phyloP scores from a whole-genome alignment of 768 basidiomycete species.

The Termitomyces eurrhizus region DNA sequence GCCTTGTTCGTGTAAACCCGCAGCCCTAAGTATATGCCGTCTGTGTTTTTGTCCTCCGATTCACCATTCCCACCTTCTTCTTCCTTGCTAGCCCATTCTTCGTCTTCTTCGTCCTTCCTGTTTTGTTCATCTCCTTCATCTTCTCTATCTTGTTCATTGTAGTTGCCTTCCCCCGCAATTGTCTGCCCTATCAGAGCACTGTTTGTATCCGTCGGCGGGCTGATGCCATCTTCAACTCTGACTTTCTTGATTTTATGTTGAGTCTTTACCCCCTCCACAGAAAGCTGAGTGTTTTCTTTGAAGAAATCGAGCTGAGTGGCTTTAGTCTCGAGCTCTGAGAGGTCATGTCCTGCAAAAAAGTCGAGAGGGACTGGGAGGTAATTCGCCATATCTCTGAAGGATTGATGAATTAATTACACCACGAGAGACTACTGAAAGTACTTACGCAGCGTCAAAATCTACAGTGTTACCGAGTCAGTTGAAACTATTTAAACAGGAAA shows the following conservation, averaged over 20 bases:
- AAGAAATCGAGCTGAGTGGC: constrained; percentile 6
- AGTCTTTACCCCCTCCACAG: background rate
- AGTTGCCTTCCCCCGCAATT: background rate
- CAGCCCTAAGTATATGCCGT: constrained; percentile 29
- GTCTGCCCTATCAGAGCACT: background rate
- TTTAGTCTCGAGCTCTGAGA: constrained; percentile 23
- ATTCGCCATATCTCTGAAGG: constrained; percentile 12
- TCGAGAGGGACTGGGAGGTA: constrained; percentile 24
- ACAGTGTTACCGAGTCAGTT: background rate
- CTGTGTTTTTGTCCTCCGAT: background rate
- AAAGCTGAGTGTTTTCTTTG: background rate
- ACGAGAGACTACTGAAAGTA: background rate
- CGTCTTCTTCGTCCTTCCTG: background rate
- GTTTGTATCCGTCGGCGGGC: background rate
- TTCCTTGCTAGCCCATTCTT: background rate
- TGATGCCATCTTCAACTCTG: background rate
- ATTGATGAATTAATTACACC: background rate
- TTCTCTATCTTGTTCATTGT: background rate
- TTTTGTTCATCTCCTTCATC: background rate
- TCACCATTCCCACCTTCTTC: background rate
- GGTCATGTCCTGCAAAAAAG: constrained; percentile 26
- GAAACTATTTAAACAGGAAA: background rate
- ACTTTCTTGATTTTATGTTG: background rate
- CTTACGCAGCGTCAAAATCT: constrained; percentile 24
- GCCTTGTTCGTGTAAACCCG: constrained; percentile 36